phyloP scores from a whole-genome alignment of 257 asterid genomes.

The Agastache rugosa region DNA sequence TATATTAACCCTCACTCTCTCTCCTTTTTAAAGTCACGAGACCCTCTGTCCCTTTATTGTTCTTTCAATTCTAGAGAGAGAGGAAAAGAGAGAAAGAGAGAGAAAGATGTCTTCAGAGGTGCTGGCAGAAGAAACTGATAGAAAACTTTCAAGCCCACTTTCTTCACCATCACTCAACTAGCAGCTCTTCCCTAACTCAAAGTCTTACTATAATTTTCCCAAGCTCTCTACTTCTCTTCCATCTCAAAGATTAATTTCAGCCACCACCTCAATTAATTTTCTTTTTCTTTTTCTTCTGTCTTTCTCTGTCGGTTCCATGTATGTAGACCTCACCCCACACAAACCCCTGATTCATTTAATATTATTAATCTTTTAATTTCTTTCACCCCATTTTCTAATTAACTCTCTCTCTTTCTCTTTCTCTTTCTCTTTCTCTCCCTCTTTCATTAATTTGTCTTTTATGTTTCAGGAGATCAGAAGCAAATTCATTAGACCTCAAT shows the following conservation, averaged over 20 bases:
- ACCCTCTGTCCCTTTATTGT: constrained; percentile 51
- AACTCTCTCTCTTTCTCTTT: background rate
- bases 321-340: constrained; percentile 70
- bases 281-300: constrained; percentile 34
- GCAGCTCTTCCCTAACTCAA: constrained; percentile 60
- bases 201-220: constrained; percentile 48
- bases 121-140: constrained; percentile 71
- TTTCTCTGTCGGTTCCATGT: constrained; percentile 67
- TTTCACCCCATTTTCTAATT: background rate
- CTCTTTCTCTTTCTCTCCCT: background rate
- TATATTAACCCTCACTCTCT: constrained; percentile 27
- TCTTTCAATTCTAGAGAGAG: constrained; percentile 59
- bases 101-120: constrained; percentile 37
- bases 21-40: constrained; percentile 75
- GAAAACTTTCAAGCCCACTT: constrained; percentile 59
- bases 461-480: constrained; percentile 73
- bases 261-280: background rate
- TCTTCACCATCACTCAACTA: constrained; percentile 76
- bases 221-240: constrained; percentile 44
- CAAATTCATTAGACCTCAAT: constrained; percentile 87
- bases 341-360: background rate
- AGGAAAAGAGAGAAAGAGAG: constrained; percentile 38
- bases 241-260: constrained; percentile 35
- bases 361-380: background rate
- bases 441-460: constrained; percentile 10